Evolutionary conservation across 768 basidiomycete genomes (phyloP), one percentile per base, ranked within the genome.

Genomic region (Rhodotorula taiwanensis): DNA sequence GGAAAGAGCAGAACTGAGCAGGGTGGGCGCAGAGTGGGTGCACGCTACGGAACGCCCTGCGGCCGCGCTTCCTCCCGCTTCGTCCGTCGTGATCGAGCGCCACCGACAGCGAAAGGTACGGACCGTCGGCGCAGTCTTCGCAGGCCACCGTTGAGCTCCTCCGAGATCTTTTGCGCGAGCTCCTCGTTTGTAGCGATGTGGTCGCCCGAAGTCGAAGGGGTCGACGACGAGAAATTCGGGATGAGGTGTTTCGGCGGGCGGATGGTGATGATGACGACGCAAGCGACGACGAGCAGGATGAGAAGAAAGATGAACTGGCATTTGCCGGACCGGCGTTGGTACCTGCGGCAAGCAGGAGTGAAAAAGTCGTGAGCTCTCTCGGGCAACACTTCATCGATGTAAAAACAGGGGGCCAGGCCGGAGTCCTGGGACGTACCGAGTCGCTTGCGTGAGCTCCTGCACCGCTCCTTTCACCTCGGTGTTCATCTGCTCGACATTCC

Each of bases 221-320:
- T 6, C 15, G 39, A 28, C 25, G 52, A 6, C 23, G 33, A 13
- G 39, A 31, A 9, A n/a, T n/a, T n/a, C n/a, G n/a, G n/a, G n/a
- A n/a, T n/a, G 45, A 58, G 20, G 36, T 18, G n/a, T n/a, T 27
- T 48, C 4, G 30, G 28, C 7, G 67, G 63, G 28, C 52, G 50
- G 80, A 94, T 89, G 61, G 97, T 86, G 72, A 99, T 81, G 52
- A 92, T 83, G 66, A 97, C 72, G 72, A 94, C 81, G 60, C 92
- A 82, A 20, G 87, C 89, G 72, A 92, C 82, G 72, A 98, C 93
- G 74, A 94, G 82, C 42, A 99, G 81, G 51, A 97, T 66, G 44
- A 99, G 82, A 51, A 98, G 81, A 74, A 98, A 87, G 60, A 99
- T 98, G 76, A 91, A 90, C 75, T 87, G 86, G 77, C 94, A 82